A percentile compares a stretch with the other conserved stretches of the same genome.
phyloP scores from a whole-genome alignment of 2,329 filamentous ascomycete genomes.

The Fusarium sp. region DNA sequence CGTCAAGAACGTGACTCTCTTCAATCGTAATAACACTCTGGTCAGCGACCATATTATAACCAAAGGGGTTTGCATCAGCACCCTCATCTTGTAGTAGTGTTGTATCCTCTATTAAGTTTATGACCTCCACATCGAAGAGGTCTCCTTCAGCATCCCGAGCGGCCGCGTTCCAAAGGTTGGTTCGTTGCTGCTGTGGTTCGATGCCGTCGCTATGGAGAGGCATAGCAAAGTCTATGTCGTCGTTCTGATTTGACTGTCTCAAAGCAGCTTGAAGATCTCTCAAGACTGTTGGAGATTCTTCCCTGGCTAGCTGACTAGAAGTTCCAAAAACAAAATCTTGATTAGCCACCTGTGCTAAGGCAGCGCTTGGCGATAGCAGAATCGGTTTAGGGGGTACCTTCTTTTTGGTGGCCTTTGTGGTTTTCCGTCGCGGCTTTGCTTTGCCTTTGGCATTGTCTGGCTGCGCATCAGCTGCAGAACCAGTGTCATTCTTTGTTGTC shows the following conservation, averaged over 20 bases:
- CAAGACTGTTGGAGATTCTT: conserved; percentile 75
- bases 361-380: conserved; percentile 76
- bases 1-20: background rate
- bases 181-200: conserved; percentile 47
- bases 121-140: conserved; percentile 70
- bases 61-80: conserved; percentile 53
- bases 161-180: conserved; percentile 75
- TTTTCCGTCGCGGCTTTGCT: conserved; percentile 49
- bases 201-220: conserved; percentile 53
- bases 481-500: background rate
- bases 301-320: conserved; percentile 81
- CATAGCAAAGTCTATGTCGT: conserved; percentile 54
- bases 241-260: conserved; percentile 63
- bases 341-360: conserved; percentile 70
- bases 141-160: conserved; percentile 74
- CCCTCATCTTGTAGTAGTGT: conserved; percentile 43
- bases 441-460: conserved; percentile 48
- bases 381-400: conserved; percentile 58
- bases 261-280: conserved; percentile 72
- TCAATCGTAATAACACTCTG: background rate
- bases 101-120: conserved; percentile 65
- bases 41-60: conserved; percentile 46
- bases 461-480: conserved; percentile 3
- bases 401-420: conserved; percentile 52
- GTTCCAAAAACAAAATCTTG: conserved; percentile 89